phyloP scores from a whole-genome alignment of 2,329 filamentous ascomycete species.

The Aschersonia sp. region DNA sequence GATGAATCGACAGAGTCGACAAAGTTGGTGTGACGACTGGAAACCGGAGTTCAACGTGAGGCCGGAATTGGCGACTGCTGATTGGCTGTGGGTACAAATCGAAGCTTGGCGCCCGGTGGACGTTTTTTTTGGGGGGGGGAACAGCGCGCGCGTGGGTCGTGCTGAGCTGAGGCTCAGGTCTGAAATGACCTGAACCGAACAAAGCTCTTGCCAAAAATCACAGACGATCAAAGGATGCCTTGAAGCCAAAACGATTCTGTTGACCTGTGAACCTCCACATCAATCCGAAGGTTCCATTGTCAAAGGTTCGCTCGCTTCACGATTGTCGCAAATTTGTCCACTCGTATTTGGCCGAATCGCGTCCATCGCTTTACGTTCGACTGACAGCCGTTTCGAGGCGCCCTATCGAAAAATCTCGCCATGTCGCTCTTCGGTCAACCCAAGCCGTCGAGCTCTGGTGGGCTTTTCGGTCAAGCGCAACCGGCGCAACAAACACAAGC shows the following conservation, averaged over 20 bases:
- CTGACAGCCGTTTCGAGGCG: neutral
- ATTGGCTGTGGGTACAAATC: conserved; percentile 16
- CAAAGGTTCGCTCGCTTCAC: too few species aligned
- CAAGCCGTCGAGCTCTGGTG: conserved; percentile 17
- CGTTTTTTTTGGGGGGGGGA: neutral
- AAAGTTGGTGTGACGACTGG: neutral
- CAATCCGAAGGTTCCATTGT: too few species aligned
- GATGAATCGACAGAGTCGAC: conserved; percentile 12
- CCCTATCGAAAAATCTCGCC: neutral
- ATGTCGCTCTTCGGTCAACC: conserved; percentile 27
- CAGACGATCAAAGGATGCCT: too few species aligned
- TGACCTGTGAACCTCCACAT: too few species aligned
- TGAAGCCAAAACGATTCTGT: too few species aligned
- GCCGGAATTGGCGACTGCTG: conserved; percentile 13
- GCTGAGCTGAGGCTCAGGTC: too few species aligned
- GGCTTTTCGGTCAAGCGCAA: conserved; percentile 24
- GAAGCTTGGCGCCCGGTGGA: neutral
- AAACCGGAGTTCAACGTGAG: neutral
- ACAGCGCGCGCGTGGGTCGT: too few species aligned
- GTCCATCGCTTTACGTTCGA: neutral
- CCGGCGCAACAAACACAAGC: neutral
- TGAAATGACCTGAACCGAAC: too few species aligned
- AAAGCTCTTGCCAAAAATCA: too few species aligned
- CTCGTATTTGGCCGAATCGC: too few species aligned
- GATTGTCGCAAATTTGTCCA: too few species aligned